Base-by-base conservation (phyloP, 108 stramenopile species). In the Nitzschia inconspicua region DNA sequence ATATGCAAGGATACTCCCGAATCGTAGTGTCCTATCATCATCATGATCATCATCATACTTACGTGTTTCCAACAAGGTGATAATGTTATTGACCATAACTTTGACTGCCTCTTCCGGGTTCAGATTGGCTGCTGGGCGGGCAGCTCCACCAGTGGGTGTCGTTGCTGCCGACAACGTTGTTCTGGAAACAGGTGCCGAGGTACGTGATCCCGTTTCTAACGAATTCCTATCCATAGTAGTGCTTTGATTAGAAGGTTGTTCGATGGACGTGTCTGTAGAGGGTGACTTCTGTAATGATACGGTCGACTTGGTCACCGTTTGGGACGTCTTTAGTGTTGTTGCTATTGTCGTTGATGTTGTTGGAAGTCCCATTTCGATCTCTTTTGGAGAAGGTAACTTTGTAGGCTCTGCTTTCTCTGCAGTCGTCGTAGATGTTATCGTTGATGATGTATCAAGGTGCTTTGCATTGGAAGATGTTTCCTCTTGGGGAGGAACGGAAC, bases 51-150 rank as follows among this genome's bases (percentile, higher is more conserved):
- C 8, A 10, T 11, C 36, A 11, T 18, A 72, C 70, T 50, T 47
- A 72, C 70, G 62, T 16, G 19, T 50, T 65, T 72, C 53, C 31
- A 72, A 52, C 31, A 72, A 53, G 24, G 43, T 41, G 41, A 64
- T 40, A 16, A 72, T 64, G 39, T 56, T 52, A 24, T 65, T 29
- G 9, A 72, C 63, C 53, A 32, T 54, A 25, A 36, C 37, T 25
- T 36, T 25, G 5, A 54, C 53, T 4, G 34, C 53, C 24, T 54
- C 53, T 54, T 54, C 53, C 29, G 34, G 53, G 16, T 54, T 54
- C n/a, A n/a, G n/a, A n/a, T 37, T 54, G 53, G 4, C 53, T 32
- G 37, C 16, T 54, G 14, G 48, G 27, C 4, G 30, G 29, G 7
- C 27, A 3, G 53, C 11, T 54, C 35, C 34, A 36, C 35, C n/a